Evolutionary conservation across 164 flowering plant species (phyloP).

Genomic region (Paratinospora sagittata): DNA sequence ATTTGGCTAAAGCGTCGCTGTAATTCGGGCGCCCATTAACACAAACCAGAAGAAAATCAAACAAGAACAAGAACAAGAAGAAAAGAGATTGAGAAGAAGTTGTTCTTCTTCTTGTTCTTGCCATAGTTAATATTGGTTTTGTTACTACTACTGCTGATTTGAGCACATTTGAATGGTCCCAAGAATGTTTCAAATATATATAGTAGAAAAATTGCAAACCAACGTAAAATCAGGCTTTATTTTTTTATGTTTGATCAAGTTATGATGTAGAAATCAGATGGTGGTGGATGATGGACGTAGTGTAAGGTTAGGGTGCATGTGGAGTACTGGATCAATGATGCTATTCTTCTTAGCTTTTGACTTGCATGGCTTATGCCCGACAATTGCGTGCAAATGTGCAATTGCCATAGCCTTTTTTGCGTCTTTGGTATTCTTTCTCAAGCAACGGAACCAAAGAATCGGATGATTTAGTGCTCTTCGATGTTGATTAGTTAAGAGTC

Average conservation of each 20-base stretch:
- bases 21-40: slow-evolving; percentile 47
- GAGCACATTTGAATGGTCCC: neutral
- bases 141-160: neutral
- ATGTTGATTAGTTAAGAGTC: neutral
- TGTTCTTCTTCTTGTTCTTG: slow-evolving; percentile 8
- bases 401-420: neutral
- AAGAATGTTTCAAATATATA: slow-evolving; percentile 1
- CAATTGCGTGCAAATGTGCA: slow-evolving; percentile 10
- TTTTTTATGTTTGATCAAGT: neutral
- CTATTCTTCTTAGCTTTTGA: neutral
- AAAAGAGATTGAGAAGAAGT: slow-evolving; percentile 8
- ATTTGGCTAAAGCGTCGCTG: slow-evolving; percentile 61
- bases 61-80: neutral
- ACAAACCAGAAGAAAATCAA: slow-evolving; percentile 6
- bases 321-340: too few species aligned
- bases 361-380: slow-evolving; percentile 17
- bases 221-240: slow-evolving; percentile 22
- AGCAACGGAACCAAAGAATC: neutral
- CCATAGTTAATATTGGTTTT: neutral
- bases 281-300: neutral
- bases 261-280: neutral
- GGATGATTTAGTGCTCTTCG: neutral
- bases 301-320: neutral
- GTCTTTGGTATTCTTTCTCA: neutral
- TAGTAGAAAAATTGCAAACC: neutral